phyloP scores from a whole-genome alignment of 768 basidiomycete genomes.

The Auricularia sp. region DNA sequence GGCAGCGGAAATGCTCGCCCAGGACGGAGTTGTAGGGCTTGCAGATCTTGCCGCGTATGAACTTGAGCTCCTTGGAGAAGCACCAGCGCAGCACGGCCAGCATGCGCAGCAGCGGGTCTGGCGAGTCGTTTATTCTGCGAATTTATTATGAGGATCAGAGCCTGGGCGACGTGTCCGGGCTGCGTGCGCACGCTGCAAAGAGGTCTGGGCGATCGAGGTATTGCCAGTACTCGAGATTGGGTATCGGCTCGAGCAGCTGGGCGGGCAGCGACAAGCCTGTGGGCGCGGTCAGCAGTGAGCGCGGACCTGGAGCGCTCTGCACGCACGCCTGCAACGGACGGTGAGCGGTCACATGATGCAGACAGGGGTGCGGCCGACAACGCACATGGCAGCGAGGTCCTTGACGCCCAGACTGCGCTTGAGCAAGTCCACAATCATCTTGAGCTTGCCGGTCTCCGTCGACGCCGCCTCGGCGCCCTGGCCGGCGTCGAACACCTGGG shows the following conservation, averaged over 20 bases:
- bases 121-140: slow-evolving; percentile 78
- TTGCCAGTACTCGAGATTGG: slow-evolving; percentile 92
- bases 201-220: slow-evolving; percentile 86
- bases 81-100: slow-evolving; percentile 81
- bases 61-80: slow-evolving; percentile 92
- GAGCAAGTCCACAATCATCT: slow-evolving; percentile 86
- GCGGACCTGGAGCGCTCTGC: background rate
- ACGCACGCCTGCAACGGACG: slow-evolving; percentile 1
- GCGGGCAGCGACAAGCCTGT: slow-evolving; percentile 88
- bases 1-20: slow-evolving; percentile 81
- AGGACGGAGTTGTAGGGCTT: slow-evolving; percentile 88
- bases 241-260: slow-evolving; percentile 85
- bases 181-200: slow-evolving; percentile 69
- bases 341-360: slow-evolving; percentile 2
- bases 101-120: slow-evolving; percentile 91
- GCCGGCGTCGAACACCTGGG: background rate
- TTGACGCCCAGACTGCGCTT: slow-evolving; percentile 90
- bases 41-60: slow-evolving; percentile 82
- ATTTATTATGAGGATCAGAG: background rate
- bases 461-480: slow-evolving; percentile 15
- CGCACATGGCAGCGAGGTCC: slow-evolving; percentile 88
- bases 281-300: background rate
- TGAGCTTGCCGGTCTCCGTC: slow-evolving; percentile 82
- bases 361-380: slow-evolving; percentile 13
- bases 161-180: background rate